A percentile compares a stretch with the other conserved stretches of the same genome.
Evolutionary conservation across 495 filamentous ascomycete species (phyloP).

Genomic region (Penicillium silybi): DNA sequence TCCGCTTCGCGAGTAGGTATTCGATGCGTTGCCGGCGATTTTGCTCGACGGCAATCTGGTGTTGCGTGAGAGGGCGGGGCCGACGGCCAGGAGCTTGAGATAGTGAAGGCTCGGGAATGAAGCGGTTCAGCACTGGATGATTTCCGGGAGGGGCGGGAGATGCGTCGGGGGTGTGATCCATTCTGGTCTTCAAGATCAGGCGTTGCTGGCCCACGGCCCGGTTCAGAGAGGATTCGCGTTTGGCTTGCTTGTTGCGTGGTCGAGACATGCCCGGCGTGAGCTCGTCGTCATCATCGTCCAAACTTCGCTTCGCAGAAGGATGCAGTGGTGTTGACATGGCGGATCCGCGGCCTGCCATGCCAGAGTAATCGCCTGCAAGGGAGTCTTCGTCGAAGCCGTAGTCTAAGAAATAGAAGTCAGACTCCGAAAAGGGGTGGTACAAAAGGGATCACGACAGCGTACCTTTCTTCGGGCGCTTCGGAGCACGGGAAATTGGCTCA

Average conservation of each 20-base stretch:
- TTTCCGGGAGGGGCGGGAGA: slow-evolving; percentile 48
- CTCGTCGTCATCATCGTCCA: slow-evolving; percentile 38
- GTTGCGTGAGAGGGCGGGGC: slow-evolving; percentile 82
- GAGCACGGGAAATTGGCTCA: slow-evolving; percentile 52
- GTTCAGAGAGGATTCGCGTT: slow-evolving; percentile 37
- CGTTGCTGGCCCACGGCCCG: slow-evolving; percentile 39
- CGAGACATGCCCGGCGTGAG: slow-evolving; percentile 33
- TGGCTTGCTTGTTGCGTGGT: slow-evolving; percentile 32
- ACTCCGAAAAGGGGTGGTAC: background rate
- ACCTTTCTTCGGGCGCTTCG: slow-evolving; percentile 57
- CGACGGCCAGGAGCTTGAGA: slow-evolving; percentile 45
- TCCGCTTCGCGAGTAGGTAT: slow-evolving; percentile 74
- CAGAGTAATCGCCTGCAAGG: slow-evolving; percentile 31
- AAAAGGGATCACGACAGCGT: slow-evolving; percentile 13
- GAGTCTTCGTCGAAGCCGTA: slow-evolving; percentile 38
- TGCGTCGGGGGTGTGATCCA: slow-evolving; percentile 45
- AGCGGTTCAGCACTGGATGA: slow-evolving; percentile 48
- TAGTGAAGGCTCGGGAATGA: slow-evolving; percentile 37
- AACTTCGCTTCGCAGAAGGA: slow-evolving; percentile 31
- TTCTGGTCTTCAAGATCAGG: slow-evolving; percentile 46
- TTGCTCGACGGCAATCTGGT: slow-evolving; percentile 87
- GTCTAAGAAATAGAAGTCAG: slow-evolving; percentile 16
- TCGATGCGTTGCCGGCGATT: slow-evolving; percentile 86
- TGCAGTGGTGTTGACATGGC: slow-evolving; percentile 43
- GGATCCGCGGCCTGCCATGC: slow-evolving; percentile 32